A percentile compares a stretch with the other conserved stretches of the same genome.
phyloP scores from a whole-genome alignment of 2,329 filamentous ascomycete genomes.

The Orbilia javanica region DNA sequence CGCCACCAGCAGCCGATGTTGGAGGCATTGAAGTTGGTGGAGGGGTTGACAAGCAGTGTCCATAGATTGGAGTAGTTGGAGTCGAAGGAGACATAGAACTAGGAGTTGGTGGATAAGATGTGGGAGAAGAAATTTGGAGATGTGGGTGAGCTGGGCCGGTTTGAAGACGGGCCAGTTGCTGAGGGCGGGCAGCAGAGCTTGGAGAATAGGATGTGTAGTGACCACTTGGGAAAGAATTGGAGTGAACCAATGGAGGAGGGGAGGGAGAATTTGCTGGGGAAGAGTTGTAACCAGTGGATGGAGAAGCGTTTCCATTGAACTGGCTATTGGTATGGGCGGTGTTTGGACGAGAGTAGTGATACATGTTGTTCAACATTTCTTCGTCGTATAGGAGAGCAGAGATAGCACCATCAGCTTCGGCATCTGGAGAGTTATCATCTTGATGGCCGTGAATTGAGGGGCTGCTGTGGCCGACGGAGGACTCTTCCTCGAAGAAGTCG shows the following conservation, averaged over 20 bases:
- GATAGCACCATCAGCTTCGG: constrained; percentile 51
- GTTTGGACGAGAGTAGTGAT: constrained; percentile 54
- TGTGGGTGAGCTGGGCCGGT: constrained; percentile 49
- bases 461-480: constrained; percentile 56
- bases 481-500: constrained; percentile 57
- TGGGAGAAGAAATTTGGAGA: constrained; percentile 43
- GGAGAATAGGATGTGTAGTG: constrained; percentile 51
- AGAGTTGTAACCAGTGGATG: constrained; percentile 49
- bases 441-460: constrained; percentile 57
- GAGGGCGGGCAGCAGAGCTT: constrained; percentile 48
- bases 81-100: constrained; percentile 55
- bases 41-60: constrained; percentile 50
- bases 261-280: constrained; percentile 57
- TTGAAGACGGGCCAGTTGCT: constrained; percentile 49
- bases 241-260: constrained; percentile 55
- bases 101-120: constrained; percentile 55
- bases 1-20: constrained; percentile 51
- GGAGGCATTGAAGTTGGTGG: constrained; percentile 57
- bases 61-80: constrained; percentile 58
- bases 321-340: constrained; percentile 53
- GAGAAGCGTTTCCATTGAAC: constrained; percentile 50
- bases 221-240: constrained; percentile 50
- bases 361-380: constrained; percentile 58
- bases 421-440: constrained; percentile 41
- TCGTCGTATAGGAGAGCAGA: constrained; percentile 57